These are phyloP conservation scores for Scleroderma bovista DNA, from an alignment of 768 basidiomycete species.

Conservation along the genomic window DNA sequence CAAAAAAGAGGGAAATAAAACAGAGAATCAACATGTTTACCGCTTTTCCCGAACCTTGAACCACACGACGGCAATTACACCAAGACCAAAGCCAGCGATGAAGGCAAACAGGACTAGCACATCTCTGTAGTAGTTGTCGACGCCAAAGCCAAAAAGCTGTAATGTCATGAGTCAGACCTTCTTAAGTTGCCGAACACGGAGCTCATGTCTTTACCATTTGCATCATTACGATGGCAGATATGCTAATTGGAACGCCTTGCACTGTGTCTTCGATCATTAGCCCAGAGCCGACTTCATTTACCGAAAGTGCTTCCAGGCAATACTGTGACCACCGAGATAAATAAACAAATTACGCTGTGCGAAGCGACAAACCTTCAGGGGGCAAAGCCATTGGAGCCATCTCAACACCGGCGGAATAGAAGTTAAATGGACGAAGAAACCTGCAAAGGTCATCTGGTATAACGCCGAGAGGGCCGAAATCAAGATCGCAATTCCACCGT, in stretches of 20 bases:
- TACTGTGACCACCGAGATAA: conserved; percentile 29
- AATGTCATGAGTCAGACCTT: neutral
- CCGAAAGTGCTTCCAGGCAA: conserved; percentile 76
- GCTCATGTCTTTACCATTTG: conserved; percentile 46
- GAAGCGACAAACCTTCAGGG: conserved; percentile 48
- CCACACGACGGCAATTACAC: conserved; percentile 76
- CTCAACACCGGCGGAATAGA: conserved; percentile 86
- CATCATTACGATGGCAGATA: conserved; percentile 86
- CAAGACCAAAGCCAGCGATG: conserved; percentile 70
- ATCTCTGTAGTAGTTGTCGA: conserved; percentile 82
- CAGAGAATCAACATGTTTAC: conserved; percentile 27
- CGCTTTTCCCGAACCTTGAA: conserved; percentile 71
- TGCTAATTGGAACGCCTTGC: conserved; percentile 73
- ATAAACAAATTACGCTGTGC: neutral
- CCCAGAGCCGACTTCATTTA: conserved; percentile 90
- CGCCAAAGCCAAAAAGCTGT: conserved; percentile 82
- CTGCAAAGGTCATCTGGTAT: conserved; percentile 84
- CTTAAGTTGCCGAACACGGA: neutral
- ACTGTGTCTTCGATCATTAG: conserved; percentile 76
- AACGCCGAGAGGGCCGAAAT: conserved; percentile 71
- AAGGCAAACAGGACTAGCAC: conserved; percentile 84
- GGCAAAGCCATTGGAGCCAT: conserved; percentile 91
- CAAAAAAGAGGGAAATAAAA: neutral
- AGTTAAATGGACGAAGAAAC: conserved; percentile 86
- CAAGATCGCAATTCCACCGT: conserved; percentile 88